These are phyloP conservation scores for Pochonia chlamydosporia DNA, from an alignment of 2,329 filamentous ascomycete species.

Conservation along the genomic window DNA sequence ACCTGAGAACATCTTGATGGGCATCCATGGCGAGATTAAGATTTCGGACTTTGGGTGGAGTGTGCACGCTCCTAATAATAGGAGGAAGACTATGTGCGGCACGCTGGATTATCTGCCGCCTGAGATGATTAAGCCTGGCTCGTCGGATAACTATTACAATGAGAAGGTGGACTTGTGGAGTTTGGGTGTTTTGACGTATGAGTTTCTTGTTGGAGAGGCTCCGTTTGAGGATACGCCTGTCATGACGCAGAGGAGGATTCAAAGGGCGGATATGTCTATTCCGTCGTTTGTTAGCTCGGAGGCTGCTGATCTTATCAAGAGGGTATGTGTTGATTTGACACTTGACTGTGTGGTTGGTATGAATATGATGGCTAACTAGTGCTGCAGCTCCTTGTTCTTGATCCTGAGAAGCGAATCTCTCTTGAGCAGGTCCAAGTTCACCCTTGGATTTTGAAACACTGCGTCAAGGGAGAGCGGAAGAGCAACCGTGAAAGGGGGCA, in stretches of 20 bases:
- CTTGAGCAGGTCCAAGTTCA: slow-evolving; percentile 84
- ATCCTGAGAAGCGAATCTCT: slow-evolving; percentile 88
- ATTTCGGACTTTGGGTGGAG: slow-evolving; percentile 98
- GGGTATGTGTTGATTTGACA: slow-evolving; percentile 56
- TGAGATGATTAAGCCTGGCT: slow-evolving; percentile 87
- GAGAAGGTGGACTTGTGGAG: slow-evolving; percentile 98
- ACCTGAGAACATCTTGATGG: slow-evolving; percentile 37
- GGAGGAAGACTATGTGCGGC: slow-evolving; percentile 91
- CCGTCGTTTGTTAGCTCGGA: slow-evolving; percentile 87
- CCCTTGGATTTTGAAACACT: slow-evolving; percentile 97
- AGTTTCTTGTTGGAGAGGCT: slow-evolving; percentile 92
- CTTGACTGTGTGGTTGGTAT: too few relatives aligned
- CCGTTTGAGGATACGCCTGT: slow-evolving; percentile 94
- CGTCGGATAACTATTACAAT: slow-evolving; percentile 80
- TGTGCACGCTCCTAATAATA: slow-evolving; percentile 92
- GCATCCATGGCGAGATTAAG: slow-evolving; percentile 96
- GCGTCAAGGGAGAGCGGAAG: slow-evolving; percentile 57
- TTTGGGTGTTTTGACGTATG: slow-evolving; percentile 89
- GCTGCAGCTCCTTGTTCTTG: slow-evolving; percentile 77
- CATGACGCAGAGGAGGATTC: slow-evolving; percentile 90
- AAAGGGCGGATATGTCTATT: slow-evolving; percentile 84
- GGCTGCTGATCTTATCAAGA: slow-evolving; percentile 87
- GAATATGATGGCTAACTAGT: slow-evolving; percentile 20
- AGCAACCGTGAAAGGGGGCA: slow-evolving; percentile 41
- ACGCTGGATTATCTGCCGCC: slow-evolving; percentile 96